Percentiles rank a stretch among this genome's conserved stretches.
phyloP scores from a whole-genome alignment of 73 alveolate species.

The Breviolum minutum region DNA sequence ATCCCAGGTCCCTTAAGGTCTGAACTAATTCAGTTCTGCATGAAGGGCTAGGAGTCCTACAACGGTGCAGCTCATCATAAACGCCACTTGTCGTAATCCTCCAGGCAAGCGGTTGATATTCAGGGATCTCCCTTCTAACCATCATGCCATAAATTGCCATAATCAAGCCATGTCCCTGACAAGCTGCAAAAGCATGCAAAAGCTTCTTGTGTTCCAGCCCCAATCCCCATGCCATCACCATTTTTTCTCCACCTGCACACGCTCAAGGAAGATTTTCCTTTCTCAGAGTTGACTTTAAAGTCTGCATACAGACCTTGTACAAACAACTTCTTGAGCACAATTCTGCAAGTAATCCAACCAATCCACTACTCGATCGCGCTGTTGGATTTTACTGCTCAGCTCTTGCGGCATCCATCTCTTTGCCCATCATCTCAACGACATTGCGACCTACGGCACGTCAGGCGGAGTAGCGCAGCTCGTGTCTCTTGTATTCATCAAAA shows the following conservation, averaged over 20 bases:
- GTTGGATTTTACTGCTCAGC: background rate
- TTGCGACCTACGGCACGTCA: constrained; percentile 20
- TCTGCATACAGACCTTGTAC: too few relatives aligned
- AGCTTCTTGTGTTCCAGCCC: too few relatives aligned
- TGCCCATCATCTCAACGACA: constrained; percentile 89
- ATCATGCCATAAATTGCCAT: too few relatives aligned
- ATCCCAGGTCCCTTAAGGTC: background rate
- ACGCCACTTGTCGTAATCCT: background rate
- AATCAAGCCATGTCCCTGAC: too few relatives aligned
- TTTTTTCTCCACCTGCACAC: background rate
- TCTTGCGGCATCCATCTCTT: constrained; percentile 90
- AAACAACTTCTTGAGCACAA: too few relatives aligned
- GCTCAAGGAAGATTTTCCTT: constrained; percentile 7
- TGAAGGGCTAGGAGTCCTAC: background rate
- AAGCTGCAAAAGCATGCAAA: too few relatives aligned
- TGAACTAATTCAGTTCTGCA: background rate
- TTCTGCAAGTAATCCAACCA: too few relatives aligned
- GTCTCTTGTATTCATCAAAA: too few relatives aligned
- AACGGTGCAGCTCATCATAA: constrained; percentile 16
- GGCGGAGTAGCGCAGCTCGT: background rate
- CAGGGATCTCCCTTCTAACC: too few relatives aligned
- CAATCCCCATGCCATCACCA: background rate
- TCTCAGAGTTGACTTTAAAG: background rate
- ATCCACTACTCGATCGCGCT: background rate
- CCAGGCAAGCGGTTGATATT: too few relatives aligned